A percentile compares a stretch with the other conserved stretches of the same genome.
phyloP scores from a whole-genome alignment of 1,284 basidiomycete genomes.

The Leccinum angustisporum region DNA sequence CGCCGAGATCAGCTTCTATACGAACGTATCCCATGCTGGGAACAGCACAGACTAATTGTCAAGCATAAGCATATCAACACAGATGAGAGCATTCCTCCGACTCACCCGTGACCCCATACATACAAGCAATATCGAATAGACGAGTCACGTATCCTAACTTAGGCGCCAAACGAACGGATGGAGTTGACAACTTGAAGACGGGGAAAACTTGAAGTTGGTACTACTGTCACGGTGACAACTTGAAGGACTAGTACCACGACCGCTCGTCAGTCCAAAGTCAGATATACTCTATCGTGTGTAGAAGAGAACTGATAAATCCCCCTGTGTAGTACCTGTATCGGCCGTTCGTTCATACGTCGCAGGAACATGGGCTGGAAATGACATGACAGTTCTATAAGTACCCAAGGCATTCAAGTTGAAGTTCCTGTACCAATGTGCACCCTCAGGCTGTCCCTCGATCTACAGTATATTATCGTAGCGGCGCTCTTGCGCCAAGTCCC shows the following conservation, averaged over 20 bases:
- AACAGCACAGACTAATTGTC: constrained; percentile 48
- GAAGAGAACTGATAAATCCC: constrained; percentile 52
- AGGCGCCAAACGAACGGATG: constrained; percentile 56
- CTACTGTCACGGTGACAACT: constrained; percentile 17
- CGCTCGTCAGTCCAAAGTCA: constrained; percentile 40
- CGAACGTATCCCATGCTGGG: constrained; percentile 59
- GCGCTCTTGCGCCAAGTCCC: too few species aligned
- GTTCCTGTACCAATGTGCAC: too few species aligned
- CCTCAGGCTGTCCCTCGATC: too few species aligned
- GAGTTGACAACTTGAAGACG: constrained; percentile 56
- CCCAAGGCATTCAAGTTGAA: too few species aligned
- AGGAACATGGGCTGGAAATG: too few species aligned
- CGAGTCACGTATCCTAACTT: constrained; percentile 47
- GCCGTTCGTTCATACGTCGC: constrained; percentile 40
- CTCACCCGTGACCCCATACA: constrained; percentile 57
- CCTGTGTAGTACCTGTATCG: constrained; percentile 60
- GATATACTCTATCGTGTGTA: not conserved
- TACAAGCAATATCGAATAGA: constrained; percentile 68
- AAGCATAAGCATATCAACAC: constrained; percentile 17
- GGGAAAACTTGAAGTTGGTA: constrained; percentile 43
- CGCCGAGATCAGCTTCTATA: constrained; percentile 45
- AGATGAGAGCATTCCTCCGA: not conserved
- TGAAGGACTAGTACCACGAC: constrained; percentile 55
- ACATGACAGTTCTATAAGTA: too few species aligned
- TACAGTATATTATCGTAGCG: too few species aligned